phyloP scores from a whole-genome alignment of 768 basidiomycete genomes.

The Filobasidium wieringae region DNA sequence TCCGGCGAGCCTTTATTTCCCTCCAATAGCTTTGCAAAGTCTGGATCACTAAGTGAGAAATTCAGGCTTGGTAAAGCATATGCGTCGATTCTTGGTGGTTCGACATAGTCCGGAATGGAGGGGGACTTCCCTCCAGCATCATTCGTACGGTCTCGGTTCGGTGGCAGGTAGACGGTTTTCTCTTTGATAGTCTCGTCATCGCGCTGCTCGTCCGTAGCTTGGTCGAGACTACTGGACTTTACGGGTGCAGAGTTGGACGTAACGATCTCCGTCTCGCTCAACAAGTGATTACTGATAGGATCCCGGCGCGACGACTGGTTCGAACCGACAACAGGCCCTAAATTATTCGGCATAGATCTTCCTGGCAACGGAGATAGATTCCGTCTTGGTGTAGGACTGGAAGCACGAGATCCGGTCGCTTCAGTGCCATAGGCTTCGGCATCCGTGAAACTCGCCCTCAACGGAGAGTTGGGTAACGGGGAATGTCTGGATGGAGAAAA shows the following conservation, averaged over 20 bases:
- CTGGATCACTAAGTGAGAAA: constrained; percentile 71
- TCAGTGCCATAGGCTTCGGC: neutral
- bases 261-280: no score
- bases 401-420: neutral
- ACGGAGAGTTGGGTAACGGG: constrained; percentile 34
- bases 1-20: constrained; percentile 26
- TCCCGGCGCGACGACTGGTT: no score
- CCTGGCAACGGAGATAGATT: no score
- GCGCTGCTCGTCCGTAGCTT: no score
- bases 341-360: no score
- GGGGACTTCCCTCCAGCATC: neutral
- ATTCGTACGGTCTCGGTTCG: neutral
- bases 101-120: neutral
- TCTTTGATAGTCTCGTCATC: neutral
- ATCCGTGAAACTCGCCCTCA: constrained; percentile 44
- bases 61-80: constrained; percentile 81
- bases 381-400: constrained; percentile 11
- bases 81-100: constrained; percentile 51
- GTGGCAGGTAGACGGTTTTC: neutral
- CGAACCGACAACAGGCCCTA: no score
- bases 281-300: no score
- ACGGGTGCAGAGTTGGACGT: no score
- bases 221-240: no score
- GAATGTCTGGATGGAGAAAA: neutral
- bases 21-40: constrained; percentile 48